phyloP scores from a whole-genome alignment of 345 rosid species.

The Noccaea caerulescens region DNA sequence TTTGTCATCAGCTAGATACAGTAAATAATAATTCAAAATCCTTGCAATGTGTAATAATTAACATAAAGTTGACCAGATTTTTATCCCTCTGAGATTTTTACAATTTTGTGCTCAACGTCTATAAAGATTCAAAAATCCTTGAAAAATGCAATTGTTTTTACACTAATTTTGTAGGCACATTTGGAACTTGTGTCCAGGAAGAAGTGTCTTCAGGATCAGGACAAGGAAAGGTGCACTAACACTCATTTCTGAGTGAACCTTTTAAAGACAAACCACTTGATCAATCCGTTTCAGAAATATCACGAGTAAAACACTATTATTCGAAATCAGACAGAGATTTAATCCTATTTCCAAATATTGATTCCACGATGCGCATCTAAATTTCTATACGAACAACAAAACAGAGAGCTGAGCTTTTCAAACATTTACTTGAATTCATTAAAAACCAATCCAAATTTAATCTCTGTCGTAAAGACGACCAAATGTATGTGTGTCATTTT shows the following conservation, averaged over 20 bases:
- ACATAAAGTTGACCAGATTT: neutral
- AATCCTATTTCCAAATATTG: neutral
- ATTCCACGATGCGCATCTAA: neutral
- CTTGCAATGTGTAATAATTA: neutral
- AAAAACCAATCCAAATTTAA: slow-evolving; percentile 13
- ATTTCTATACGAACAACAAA: neutral
- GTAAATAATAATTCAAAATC: slow-evolving; percentile 8
- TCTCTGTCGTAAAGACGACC: neutral
- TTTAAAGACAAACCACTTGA: slow-evolving; percentile 28
- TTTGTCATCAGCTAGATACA: slow-evolving; percentile 15
- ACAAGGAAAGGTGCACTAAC: slow-evolving; percentile 61
- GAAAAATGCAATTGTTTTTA: neutral
- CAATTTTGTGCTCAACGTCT: neutral
- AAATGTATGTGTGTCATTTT: too few relatives aligned
- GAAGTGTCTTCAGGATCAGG: slow-evolving; percentile 43
- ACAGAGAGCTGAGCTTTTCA: slow-evolving; percentile 7
- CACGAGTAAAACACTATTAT: neutral
- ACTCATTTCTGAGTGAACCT: slow-evolving; percentile 51
- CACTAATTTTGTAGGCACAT: slow-evolving; percentile 38
- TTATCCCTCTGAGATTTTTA: neutral
- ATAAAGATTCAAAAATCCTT: neutral
- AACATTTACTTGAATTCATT: neutral
- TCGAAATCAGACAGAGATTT: neutral
- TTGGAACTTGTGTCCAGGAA: slow-evolving; percentile 41
- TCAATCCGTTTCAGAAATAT: neutral